A percentile compares a stretch with the other conserved stretches of the same genome.
Conservation (phyloP, 2,329 filamentous ascomycete genomes). For the Graphilbum fragrans region DNA sequence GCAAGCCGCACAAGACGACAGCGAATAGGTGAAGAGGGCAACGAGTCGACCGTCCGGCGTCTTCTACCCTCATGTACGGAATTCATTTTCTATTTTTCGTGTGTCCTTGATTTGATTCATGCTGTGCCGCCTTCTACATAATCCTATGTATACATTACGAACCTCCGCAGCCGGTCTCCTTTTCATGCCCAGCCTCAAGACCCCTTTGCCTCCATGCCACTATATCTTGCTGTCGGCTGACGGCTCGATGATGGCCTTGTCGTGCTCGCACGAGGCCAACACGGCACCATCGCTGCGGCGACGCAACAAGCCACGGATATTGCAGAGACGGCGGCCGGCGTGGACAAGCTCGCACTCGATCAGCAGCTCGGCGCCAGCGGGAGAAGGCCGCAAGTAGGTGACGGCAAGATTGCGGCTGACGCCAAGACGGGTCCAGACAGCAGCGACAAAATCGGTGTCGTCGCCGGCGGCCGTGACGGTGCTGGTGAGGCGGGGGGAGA, state of each 20-base stretch:
- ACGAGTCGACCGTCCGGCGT: no score
- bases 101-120: no score
- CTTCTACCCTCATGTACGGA: no score
- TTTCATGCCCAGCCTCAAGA: no score
- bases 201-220: no score
- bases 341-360: constrained; percentile 47
- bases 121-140: no score
- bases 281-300: constrained; percentile 38
- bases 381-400: constrained; percentile 54
- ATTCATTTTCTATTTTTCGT: no score
- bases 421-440: constrained; percentile 42
- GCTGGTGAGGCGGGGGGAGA: constrained; percentile 25
- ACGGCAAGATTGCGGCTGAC: constrained; percentile 55
- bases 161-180: no score
- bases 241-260: constrained; percentile 38
- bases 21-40: no score
- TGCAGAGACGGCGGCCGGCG: constrained; percentile 39
- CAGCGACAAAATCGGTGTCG: not conserved
- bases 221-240: not conserved
- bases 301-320: constrained; percentile 41
- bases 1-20: no score
- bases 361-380: constrained; percentile 34
- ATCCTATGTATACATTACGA: no score
- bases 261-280: constrained; percentile 49
- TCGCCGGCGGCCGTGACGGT: not conserved